Evolutionary conservation across 2,329 filamentous ascomycete species (phyloP).

Genomic region (Colletotrichum orbiculare): DNA sequence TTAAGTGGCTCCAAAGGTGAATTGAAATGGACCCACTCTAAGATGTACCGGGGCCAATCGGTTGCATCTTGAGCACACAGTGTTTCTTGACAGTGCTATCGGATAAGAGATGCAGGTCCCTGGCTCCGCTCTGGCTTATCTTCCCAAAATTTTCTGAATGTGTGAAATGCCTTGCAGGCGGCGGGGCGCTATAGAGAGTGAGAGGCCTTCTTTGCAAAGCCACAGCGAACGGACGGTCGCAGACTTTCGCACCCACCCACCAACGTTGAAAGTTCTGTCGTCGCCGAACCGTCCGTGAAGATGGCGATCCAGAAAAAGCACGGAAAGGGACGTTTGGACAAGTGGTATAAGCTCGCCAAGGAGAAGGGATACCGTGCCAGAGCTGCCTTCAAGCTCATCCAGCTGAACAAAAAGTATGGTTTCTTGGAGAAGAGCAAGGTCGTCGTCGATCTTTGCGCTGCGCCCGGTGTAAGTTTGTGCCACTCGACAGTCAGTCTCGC

Average conservation of each 20-base stretch:
- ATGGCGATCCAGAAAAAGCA: slow-evolving; percentile 99
- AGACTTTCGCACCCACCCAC: slow-evolving; percentile 1
- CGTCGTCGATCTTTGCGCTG: slow-evolving; percentile 95
- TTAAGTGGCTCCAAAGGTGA: background rate
- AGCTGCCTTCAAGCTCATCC: slow-evolving; percentile 97
- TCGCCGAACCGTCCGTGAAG: slow-evolving; percentile 35
- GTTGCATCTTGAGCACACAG: background rate
- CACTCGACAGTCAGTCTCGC: slow-evolving; percentile 8
- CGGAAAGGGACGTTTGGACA: slow-evolving; percentile 97
- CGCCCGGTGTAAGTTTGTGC: slow-evolving; percentile 77
- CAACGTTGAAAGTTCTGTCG: background rate
- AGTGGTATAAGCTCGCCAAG: slow-evolving; percentile 98
- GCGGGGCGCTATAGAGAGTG: slow-evolving; percentile 4
- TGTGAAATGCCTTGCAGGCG: slow-evolving; percentile 29
- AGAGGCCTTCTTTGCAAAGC: slow-evolving; percentile 2
- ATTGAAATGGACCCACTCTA: slow-evolving; percentile 1
- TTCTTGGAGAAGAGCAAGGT: slow-evolving; percentile 98
- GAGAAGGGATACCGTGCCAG: slow-evolving; percentile 97
- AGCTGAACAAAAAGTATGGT: slow-evolving; percentile 98
- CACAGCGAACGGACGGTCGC: slow-evolving; percentile 21
- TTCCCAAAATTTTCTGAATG: slow-evolving; percentile 27
- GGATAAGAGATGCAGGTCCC: no score
- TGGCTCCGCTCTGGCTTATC: no score
- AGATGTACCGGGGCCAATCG: slow-evolving; percentile 1
- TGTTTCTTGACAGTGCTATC: no score